A percentile compares a stretch with the other conserved stretches of the same genome.
These are phyloP conservation scores for Umbilicaria muhlenbergii DNA, from an alignment of 495 filamentous ascomycete genomes.

Conservation along the genomic window DNA sequence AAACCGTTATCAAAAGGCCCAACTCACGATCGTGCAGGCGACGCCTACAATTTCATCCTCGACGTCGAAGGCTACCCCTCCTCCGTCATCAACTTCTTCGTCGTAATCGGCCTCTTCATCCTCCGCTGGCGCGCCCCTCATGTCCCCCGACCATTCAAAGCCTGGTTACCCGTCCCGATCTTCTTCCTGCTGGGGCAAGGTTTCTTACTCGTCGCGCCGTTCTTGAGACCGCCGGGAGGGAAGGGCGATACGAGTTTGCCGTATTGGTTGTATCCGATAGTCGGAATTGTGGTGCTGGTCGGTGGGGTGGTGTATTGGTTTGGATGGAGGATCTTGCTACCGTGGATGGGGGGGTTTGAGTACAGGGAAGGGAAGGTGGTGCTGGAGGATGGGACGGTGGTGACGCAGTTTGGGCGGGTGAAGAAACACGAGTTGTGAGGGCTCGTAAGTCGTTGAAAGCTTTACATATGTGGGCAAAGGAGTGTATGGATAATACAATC, in stretches of 20 bases:
- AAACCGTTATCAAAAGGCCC: too few species aligned
- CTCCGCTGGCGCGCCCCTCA: constrained; percentile 21
- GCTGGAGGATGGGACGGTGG: too few species aligned
- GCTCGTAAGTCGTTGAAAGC: too few species aligned
- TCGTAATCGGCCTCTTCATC: constrained; percentile 36
- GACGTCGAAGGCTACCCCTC: constrained; percentile 37
- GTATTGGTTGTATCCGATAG: constrained; percentile 22
- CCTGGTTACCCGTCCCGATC: constrained; percentile 14
- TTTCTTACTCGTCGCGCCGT: constrained; percentile 25
- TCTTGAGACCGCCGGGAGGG: constrained; percentile 20
- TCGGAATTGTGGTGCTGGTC: constrained; percentile 20
- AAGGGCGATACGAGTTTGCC: constrained; percentile 23
- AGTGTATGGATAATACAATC: too few species aligned
- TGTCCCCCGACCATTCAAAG: constrained; percentile 3
- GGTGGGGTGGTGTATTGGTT: constrained; percentile 1
- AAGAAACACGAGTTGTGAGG: too few species aligned
- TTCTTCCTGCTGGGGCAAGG: constrained; percentile 23
- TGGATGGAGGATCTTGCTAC: not conserved
- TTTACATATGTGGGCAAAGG: too few species aligned
- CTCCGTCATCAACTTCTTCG: constrained; percentile 35
- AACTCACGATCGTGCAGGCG: constrained; percentile 36
- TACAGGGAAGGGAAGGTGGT: too few species aligned
- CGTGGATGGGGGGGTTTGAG: not conserved
- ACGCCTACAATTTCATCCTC: constrained; percentile 45
- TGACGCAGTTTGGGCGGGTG: too few species aligned